Conservation (phyloP, 2,329 filamentous ascomycete species). For the Venturia carpophila region DNA sequence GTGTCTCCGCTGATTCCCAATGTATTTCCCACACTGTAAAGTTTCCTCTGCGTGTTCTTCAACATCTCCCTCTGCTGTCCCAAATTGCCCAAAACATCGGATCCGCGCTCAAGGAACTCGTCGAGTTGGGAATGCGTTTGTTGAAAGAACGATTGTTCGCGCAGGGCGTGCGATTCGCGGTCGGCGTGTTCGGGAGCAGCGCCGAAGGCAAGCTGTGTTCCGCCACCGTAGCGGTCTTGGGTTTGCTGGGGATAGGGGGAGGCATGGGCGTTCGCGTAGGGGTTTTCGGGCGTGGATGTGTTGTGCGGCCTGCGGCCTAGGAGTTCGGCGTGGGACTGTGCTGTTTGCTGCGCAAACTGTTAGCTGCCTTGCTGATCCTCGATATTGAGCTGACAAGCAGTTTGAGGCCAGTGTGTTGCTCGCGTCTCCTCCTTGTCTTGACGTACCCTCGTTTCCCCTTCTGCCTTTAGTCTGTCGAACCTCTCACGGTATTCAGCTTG, state of each 20-base stretch:
- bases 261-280: constrained; percentile 63
- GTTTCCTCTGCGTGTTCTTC: constrained; percentile 82
- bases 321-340: constrained; percentile 70
- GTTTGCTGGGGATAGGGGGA: constrained; percentile 26
- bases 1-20: constrained; percentile 90
- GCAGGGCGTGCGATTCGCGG: constrained; percentile 73
- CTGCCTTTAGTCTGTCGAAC: constrained; percentile 68
- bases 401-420: not conserved
- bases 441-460: constrained; percentile 63
- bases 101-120: constrained; percentile 85
- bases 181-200: constrained; percentile 48
- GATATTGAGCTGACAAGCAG: constrained; percentile 5
- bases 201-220: constrained; percentile 9
- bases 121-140: constrained; percentile 79
- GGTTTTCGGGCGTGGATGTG: constrained; percentile 81
- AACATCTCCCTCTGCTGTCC: constrained; percentile 87
- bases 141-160: constrained; percentile 82
- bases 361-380: not conserved
- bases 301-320: constrained; percentile 76
- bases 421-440: not conserved
- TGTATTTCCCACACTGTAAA: constrained; percentile 92
- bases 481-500: constrained; percentile 70
- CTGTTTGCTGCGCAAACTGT: constrained; percentile 39
- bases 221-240: constrained; percentile 12
- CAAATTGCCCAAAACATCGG: constrained; percentile 82